phyloP scores from a whole-genome alignment of 2,329 filamentous ascomycete species.

The Phyllosticta paracitricarpa region DNA sequence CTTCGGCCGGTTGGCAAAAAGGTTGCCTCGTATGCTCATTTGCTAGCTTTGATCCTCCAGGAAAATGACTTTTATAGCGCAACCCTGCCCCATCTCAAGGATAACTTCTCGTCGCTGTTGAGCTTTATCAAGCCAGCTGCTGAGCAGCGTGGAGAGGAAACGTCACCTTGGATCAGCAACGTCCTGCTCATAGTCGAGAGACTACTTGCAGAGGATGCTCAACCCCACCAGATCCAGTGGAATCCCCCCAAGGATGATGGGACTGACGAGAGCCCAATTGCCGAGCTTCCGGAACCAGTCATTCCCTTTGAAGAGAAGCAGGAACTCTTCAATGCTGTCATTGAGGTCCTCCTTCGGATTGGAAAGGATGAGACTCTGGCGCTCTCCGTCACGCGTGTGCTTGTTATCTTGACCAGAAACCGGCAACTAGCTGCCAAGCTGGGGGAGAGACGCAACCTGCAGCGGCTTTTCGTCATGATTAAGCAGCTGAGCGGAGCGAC shows the following conservation, averaged over 20 bases:
- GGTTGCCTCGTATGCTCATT: constrained; percentile 83
- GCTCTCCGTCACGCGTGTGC: constrained; percentile 68
- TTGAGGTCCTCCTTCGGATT: constrained; percentile 75
- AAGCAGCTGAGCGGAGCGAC: constrained; percentile 78
- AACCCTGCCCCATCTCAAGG: constrained; percentile 63
- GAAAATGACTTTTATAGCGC: constrained; percentile 70
- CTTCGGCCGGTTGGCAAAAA: constrained; percentile 51
- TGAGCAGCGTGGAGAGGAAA: constrained; percentile 59
- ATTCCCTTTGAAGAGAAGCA: constrained; percentile 56
- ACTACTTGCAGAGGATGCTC: constrained; percentile 78
- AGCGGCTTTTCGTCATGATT: constrained; percentile 86
- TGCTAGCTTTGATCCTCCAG: constrained; percentile 79
- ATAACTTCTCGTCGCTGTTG: constrained; percentile 66
- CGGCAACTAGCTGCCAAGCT: constrained; percentile 64
- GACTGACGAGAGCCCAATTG: constrained; percentile 44
- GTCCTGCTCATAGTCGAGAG: constrained; percentile 84
- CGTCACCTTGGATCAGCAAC: constrained; percentile 88
- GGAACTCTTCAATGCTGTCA: constrained; percentile 64
- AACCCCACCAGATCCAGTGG: constrained; percentile 68
- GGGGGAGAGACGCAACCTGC: constrained; percentile 80
- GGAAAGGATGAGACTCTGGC: constrained; percentile 81
- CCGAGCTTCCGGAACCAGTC: constrained; percentile 51
- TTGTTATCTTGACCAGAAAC: constrained; percentile 79
- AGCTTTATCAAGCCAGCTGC: constrained; percentile 65
- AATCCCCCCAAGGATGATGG: constrained; percentile 36